Percentiles rank a stretch among this genome's conserved stretches.
Evolutionary conservation across 192 early-diverging fungal genomes (phyloP).

Genomic region (Phycomyces blakesleeanus): DNA sequence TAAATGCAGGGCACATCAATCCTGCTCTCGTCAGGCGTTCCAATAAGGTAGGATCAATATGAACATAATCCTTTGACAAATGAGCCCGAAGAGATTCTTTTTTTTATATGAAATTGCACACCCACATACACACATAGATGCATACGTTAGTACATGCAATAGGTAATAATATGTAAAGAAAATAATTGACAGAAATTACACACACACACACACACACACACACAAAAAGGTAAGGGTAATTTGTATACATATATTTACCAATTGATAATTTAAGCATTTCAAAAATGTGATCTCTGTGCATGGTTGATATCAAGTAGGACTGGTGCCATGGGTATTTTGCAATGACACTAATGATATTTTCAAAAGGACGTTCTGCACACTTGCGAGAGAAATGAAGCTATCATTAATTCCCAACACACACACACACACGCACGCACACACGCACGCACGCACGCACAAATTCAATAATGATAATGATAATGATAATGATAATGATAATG

Average conservation of each 20-base stretch:
- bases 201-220: no score
- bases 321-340: slow-evolving; percentile 75
- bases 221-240: background rate
- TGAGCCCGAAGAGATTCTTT: slow-evolving; percentile 60
- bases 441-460: no score
- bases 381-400: slow-evolving; percentile 73
- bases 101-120: no score
- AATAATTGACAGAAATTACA: no score
- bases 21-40: slow-evolving; percentile 56
- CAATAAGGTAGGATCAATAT: slow-evolving; percentile 53
- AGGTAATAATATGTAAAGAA: no score
- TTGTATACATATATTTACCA: slow-evolving; percentile 17
- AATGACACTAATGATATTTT: slow-evolving; percentile 70
- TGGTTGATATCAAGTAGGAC: slow-evolving; percentile 48
- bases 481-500: no score
- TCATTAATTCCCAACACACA: slow-evolving; percentile 33
- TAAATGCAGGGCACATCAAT: slow-evolving; percentile 69
- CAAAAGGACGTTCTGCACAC: slow-evolving; percentile 72
- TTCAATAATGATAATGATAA: no score
- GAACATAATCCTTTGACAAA: slow-evolving; percentile 52
- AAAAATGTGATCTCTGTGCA: slow-evolving; percentile 73
- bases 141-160: background rate
- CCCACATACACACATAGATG: background rate
- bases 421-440: no score
- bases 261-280: slow-evolving; percentile 54